Base-by-base conservation (phyloP, 768 basidiomycete genomes). In the Russula sp. region DNA sequence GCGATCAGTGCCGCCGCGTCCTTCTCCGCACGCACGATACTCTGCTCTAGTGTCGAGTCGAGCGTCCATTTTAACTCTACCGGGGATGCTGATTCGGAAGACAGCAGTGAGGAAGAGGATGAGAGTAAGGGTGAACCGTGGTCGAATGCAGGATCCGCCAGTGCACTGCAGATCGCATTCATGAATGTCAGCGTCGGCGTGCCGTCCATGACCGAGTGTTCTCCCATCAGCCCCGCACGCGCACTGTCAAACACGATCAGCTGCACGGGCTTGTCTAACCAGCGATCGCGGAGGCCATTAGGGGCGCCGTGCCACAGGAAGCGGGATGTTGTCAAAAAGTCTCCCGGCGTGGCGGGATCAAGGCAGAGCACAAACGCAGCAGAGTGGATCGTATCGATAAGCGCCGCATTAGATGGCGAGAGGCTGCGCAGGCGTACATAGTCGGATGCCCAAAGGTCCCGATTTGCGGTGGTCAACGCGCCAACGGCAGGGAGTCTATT, bases 171-270 rank as follows among this genome's bases (percentile, higher is more conserved):
- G 41, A 91, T 75, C 20, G 84, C 80, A 68, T 92, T 86, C 67
- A 83, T 87, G 67, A 91, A 71, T 25, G 90, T 80, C 29, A 81
- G 83, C 16, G 83, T 88, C 5, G 91, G 91, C 16, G 91, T 93
- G 39, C 91, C 91, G 68, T 93, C 91, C 91, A 93, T 93, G 61
- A 90, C 78, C 18, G 88, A 90, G 71, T 93, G 95, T 72, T 98
- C 95, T 49, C 95, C 95, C 82, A 96, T 88, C 68, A 97, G 74
- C 5, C 93, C 95, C 1, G 91, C 87, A 52, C 82, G 77, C 13
- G 78, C 83, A 65, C 92, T 90, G 71, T 91, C 90, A 69, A 85
- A 92, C 6, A 98, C 83, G 60, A 97, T 82, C 70, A 93, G 85
- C 71, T 98, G 83, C 60, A 84, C 72, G 9, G 95, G 94, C 74